phyloP scores from a whole-genome alignment of 345 rosid species.

The Aquilaria sinensis region DNA sequence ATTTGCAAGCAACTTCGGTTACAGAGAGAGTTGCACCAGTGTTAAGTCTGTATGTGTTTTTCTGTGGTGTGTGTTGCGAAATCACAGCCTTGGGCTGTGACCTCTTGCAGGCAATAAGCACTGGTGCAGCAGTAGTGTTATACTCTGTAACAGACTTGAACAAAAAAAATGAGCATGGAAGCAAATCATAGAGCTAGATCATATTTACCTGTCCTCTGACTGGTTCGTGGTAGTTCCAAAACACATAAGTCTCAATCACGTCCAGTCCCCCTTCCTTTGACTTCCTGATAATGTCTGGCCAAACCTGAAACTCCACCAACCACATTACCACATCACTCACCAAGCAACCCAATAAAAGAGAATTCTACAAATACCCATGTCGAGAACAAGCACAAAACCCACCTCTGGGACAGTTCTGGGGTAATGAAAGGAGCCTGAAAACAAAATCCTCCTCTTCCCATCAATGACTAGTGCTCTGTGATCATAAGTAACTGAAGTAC shows the following conservation, averaged over 20 bases:
- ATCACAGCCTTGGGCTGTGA: too few relatives aligned
- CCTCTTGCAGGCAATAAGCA: too few relatives aligned
- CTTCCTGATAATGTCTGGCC: slow-evolving; percentile 58
- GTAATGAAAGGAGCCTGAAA: slow-evolving; percentile 60
- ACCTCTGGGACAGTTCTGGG: slow-evolving; percentile 58
- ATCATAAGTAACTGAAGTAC: slow-evolving; percentile 43
- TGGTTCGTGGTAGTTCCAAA: slow-evolving; percentile 69
- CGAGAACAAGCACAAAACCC: slow-evolving; percentile 2
- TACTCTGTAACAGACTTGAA: too few relatives aligned
- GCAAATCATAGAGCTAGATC: background rate
- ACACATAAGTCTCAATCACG: slow-evolving; percentile 59
- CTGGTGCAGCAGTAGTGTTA: too few relatives aligned
- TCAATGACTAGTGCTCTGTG: slow-evolving; percentile 49
- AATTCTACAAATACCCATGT: background rate
- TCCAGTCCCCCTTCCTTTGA: slow-evolving; percentile 62
- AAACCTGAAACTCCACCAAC: slow-evolving; percentile 31
- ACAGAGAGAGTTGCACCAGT: too few relatives aligned
- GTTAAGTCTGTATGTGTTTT: too few relatives aligned
- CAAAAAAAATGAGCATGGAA: background rate
- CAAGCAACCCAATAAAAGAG: background rate
- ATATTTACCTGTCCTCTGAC: slow-evolving; percentile 47
- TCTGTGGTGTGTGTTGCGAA: too few relatives aligned
- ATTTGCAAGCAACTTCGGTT: too few relatives aligned
- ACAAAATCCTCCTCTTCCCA: slow-evolving; percentile 59
- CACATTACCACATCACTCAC: background rate